Evolutionary conservation across 306 rosid genomes (phyloP), one percentile per base, ranked within the genome.

Genomic region (Sicyos edulis): DNA sequence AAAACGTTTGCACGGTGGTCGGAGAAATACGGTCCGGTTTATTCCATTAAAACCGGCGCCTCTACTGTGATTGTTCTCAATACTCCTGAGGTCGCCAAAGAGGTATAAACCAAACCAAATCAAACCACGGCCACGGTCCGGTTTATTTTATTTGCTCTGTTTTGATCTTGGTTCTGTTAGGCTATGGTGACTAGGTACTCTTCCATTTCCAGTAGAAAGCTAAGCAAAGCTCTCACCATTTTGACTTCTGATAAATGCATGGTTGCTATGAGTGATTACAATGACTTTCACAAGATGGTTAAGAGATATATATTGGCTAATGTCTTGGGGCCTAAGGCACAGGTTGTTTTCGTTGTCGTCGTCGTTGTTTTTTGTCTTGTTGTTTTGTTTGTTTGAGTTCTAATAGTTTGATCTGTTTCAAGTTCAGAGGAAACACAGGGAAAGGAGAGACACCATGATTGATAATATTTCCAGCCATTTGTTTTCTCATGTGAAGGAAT

Each of bases 191-290:
- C 96, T 8, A 86, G 96, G 77, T 84, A 49, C 78, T 53, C 95
- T 17, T 91, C 97, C 10, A 88, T 93, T 71, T 91, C 99, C 40
- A 77, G 88, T 15, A 87, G 93, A 81, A 93, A 91, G 80, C 81
- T 93, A 56, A 75, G 96, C 4, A 88, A 58, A n/a, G 95, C 97
- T 3, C 81, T 93, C 0, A 81, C 19, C 32, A 75, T 82, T 73
- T 88, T 93, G 74, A 91, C 97, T 75, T 58, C 13, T 22, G 77
- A 93, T 74, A 93, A 91, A 75, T 83, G 96, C 54, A 85, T 93
- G 96, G 99, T 93, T 81, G 97, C 99, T n/a, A 81, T 17, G 14
- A 91, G 97, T 44, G 99, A 93, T 79, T 91, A 91, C 88, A 78
- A 88, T 13, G 89, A 88, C 2, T 93, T 93, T 81, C 99, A 93